Evolutionary conservation across 331 rosid genomes (phyloP), one percentile per base, ranked within the genome.

Genomic region (Ulmus americana): DNA sequence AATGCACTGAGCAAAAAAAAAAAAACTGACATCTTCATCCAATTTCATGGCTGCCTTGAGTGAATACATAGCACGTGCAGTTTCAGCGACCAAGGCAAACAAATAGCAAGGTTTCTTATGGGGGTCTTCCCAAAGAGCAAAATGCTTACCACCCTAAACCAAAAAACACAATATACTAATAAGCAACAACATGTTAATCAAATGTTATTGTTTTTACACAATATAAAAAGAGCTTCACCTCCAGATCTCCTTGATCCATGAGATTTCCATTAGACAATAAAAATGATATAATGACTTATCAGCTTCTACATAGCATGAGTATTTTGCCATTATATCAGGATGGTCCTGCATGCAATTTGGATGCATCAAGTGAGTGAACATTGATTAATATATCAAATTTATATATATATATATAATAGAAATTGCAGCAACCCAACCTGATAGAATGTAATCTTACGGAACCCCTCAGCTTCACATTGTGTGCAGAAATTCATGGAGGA

Each of bases 81-180:
- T 94, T 88, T 87, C 99, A 65, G 99, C 99, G 61, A 94, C 99
- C 80, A 94, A 84, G 65, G 99, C 99, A 87, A 94, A 94, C 87
- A 94, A 83, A 78, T 94, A 94, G 83, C 81, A 90, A 43, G 99
- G 99, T 75, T 94, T 94, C 91, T 90, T 94, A 85, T 83, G 87
- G 64, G 99, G 99, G 75, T 94, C 99, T 81, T 80, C 95, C 99
- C 99, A 94, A 43, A 94, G 79, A 53, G 88, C 85, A 84, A 76
- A 94, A 79, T 94, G 99, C 72, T 67, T 94, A 39, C 94, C 94
- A 76, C 81, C 89, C 99, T 94, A 87, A 78, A 78, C 63, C 44
- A 59, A 59, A 65, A 28, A 58, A 67, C 61, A 82, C 40, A 68
- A 61, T 7, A 59, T 10, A 56, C 45, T 0, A 10, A 58, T 61